Evolutionary conservation across 2,329 filamentous ascomycete species (phyloP).

Genomic region (Coleophoma cylindrospora): DNA sequence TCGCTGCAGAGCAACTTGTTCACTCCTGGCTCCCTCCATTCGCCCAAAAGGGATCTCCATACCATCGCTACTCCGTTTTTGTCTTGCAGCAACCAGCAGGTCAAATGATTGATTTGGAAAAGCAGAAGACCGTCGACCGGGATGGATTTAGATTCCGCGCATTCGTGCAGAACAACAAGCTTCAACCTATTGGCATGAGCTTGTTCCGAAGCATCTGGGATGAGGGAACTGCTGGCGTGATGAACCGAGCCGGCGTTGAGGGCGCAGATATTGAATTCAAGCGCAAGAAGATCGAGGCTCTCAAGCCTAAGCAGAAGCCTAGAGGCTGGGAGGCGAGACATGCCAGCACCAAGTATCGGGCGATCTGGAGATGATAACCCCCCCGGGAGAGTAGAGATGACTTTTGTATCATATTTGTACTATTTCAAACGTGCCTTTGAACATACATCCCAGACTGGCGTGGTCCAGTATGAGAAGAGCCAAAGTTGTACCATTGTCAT

Average conservation of each 20-base stretch:
- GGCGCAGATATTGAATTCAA: constrained; percentile 83
- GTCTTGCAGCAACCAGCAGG: constrained; percentile 73
- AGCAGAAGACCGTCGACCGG: constrained; percentile 50
- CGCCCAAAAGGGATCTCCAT: constrained; percentile 83
- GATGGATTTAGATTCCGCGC: constrained; percentile 71
- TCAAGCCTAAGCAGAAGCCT: constrained; percentile 56
- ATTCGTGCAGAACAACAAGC: constrained; percentile 63
- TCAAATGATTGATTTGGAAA: constrained; percentile 49
- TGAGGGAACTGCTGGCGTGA: constrained; percentile 78
- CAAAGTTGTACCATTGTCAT: no score
- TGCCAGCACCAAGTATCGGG: constrained; percentile 59
- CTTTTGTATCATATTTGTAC: constrained; percentile 14
- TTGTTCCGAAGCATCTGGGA: constrained; percentile 92
- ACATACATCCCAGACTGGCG: no score
- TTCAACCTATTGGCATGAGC: constrained; percentile 74
- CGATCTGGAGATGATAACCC: constrained; percentile 32
- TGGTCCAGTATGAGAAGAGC: no score
- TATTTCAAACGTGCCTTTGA: neutral
- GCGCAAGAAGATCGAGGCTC: constrained; percentile 67
- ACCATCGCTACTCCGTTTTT: constrained; percentile 83
- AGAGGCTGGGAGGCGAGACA: constrained; percentile 64
- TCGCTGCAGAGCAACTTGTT: constrained; percentile 62
- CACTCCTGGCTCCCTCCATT: constrained; percentile 80
- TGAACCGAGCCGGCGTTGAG: constrained; percentile 70
- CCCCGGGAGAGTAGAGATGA: constrained; percentile 1